Conservation (phyloP, 805 yeast species). For the Saturnispora halmiae region DNA sequence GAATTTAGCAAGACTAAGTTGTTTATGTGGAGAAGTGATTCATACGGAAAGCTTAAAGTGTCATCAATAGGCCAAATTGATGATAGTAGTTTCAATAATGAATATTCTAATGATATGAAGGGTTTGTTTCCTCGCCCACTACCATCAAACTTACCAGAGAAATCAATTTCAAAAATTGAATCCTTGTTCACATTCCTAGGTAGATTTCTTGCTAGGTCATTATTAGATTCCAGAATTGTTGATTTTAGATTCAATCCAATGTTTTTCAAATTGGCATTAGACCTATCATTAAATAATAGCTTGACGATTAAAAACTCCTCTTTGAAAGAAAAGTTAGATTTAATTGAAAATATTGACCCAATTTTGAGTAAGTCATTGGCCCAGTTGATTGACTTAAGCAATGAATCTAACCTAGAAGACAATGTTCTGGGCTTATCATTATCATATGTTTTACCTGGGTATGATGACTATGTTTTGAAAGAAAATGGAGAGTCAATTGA, state of each 20-base stretch:
- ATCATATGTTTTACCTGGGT: slow-evolving; percentile 71
- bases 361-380: slow-evolving; percentile 34
- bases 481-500: slow-evolving; percentile 43
- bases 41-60: slow-evolving; percentile 7
- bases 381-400: slow-evolving; percentile 2
- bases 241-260: slow-evolving; percentile 70
- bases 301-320: slow-evolving; percentile 2
- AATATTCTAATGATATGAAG: slow-evolving; percentile 32
- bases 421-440: slow-evolving; percentile 48
- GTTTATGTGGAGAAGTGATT: slow-evolving; percentile 59
- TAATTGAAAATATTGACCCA: slow-evolving; percentile 45
- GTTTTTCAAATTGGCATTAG: slow-evolving; percentile 54
- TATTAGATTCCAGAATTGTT: slow-evolving; percentile 78
- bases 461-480: slow-evolving; percentile 47
- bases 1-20: slow-evolving; percentile 54
- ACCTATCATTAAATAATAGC: slow-evolving; percentile 5
- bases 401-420: slow-evolving; percentile 20
- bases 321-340: slow-evolving; percentile 24
- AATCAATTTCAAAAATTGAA: slow-evolving; percentile 28
- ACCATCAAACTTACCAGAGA: slow-evolving; percentile 8
- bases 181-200: slow-evolving; percentile 63
- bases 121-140: slow-evolving; percentile 74
- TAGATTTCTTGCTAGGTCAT: slow-evolving; percentile 74
- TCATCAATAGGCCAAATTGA: slow-evolving; percentile 2
- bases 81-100: slow-evolving; percentile 12